Conservation (phyloP, 257 asterid species). For the Nyctanthes arbortristis region DNA sequence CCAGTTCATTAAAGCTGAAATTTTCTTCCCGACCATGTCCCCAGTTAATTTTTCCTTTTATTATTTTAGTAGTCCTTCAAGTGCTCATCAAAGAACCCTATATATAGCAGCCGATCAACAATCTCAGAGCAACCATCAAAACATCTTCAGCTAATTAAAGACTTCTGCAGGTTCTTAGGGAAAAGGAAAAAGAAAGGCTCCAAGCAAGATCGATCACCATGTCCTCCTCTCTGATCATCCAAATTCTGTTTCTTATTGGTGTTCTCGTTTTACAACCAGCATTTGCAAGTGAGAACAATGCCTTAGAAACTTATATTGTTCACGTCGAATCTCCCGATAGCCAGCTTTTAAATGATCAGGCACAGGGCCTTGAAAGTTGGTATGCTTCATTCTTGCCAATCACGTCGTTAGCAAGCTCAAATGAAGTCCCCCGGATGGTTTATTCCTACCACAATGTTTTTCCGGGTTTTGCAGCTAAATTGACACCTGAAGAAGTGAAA, state of each 20-base stretch:
- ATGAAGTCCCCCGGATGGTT: slow-evolving; percentile 11
- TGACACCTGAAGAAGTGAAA: background rate
- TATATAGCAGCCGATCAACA: too few species aligned
- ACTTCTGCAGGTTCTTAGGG: too few species aligned
- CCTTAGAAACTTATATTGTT: slow-evolving; percentile 42
- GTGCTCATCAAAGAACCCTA: too few species aligned
- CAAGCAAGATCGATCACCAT: too few species aligned
- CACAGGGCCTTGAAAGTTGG: slow-evolving; percentile 22
- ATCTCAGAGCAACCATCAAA: too few species aligned
- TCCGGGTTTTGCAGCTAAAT: slow-evolving; percentile 1
- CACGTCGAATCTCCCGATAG: slow-evolving; percentile 29
- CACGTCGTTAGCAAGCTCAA: background rate
- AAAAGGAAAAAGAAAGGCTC: too few species aligned
- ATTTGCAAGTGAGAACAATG: slow-evolving; percentile 15
- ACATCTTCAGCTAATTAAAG: too few species aligned
- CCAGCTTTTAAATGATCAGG: slow-evolving; percentile 18
- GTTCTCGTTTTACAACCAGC: slow-evolving; percentile 12
- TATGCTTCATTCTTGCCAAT: slow-evolving; percentile 26
- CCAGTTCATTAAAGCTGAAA: too few species aligned
- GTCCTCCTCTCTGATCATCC: too few species aligned
- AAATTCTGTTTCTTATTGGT: slow-evolving; percentile 17
- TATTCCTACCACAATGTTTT: slow-evolving; percentile 22
- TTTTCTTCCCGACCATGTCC: too few species aligned
- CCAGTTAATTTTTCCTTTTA: too few species aligned
- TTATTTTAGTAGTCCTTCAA: too few species aligned